Evolutionary conservation across 2,329 filamentous ascomycete species (phyloP), one percentile per base, ranked within the genome.

Genomic region (Penicillium janthinellum): DNA sequence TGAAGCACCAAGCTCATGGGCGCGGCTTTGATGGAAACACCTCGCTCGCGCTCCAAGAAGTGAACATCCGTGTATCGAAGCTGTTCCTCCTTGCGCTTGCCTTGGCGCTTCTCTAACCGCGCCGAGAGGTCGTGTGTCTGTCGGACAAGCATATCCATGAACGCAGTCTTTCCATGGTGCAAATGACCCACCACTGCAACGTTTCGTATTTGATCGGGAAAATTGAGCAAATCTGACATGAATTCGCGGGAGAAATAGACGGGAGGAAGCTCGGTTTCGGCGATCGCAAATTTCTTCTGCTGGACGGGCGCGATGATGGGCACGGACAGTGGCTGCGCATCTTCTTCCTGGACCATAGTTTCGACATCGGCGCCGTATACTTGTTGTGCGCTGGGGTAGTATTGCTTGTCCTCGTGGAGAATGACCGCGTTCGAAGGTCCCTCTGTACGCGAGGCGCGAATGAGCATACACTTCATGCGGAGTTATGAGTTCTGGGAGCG

Each of bases 361-460:
- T 99, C 95, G 70, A 99, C 95, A 78, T 95, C 93, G 69, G 88
- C 85, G 54, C 95, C 95, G 75, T 98, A 99, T 44, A 96, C 88
- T 77, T 99, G 95, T 73, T 94, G 89, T 58, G 95, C 95, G n/a
- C 93, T 96, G 34, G 95, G 95, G 74, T 99, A 99, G 78, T 99
- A 99, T 75, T 98, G 95, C 78, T 99, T 99, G 80, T 99, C 95
- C 82, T 99, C 95, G 79, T 99, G 95, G 48, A 99, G 85, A 59
- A 99, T 86, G n/a, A 99, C 92, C 54, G 95, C 94, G 76, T 98
- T 99, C 5, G 93, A 97, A 3, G 94, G 91, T 14, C 90, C 92
- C 51, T 93, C 89, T 75, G 51, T 44, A 92, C 86, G 48, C 87
- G 56, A 62, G 58, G 54, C 53, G 50, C 58, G 25, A 59, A 60